Conservation (phyloP, 78 protist species). For the Bodo saltans region DNA sequence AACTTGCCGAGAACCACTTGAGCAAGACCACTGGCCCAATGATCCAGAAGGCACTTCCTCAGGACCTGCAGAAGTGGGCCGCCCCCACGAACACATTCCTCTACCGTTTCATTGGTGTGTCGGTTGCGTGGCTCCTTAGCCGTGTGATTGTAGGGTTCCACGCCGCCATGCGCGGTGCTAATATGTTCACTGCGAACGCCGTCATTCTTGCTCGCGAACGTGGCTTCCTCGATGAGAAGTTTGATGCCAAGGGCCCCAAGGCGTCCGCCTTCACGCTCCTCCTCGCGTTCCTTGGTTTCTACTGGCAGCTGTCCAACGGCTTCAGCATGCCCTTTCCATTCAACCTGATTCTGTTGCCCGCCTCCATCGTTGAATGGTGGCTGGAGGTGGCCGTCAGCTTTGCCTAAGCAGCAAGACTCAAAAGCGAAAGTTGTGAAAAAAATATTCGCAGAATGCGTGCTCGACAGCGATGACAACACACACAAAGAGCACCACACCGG, state of each 20-base stretch:
- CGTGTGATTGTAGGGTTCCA: conserved; percentile 13
- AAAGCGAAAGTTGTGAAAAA: no score
- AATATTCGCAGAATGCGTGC: no score
- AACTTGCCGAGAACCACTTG: not conserved
- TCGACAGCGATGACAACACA: no score
- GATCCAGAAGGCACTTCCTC: not conserved
- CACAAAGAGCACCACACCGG: no score
- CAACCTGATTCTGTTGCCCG: not conserved
- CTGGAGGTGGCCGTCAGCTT: no score
- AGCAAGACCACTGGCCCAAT: not conserved
- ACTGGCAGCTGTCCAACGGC: not conserved
- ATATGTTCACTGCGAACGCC: not conserved
- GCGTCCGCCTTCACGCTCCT: not conserved
- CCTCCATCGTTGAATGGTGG: not conserved
- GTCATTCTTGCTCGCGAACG: not conserved
- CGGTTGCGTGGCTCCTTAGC: conserved; percentile 13
- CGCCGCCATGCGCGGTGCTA: conserved; percentile 18
- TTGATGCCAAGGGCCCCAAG: not conserved
- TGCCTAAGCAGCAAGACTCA: no score
- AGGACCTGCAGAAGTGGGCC: conserved; percentile 12
- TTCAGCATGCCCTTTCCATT: not conserved
- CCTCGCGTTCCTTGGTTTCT: not conserved
- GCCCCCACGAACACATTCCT: not conserved
- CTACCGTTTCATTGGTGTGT: not conserved
- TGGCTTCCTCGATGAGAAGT: not conserved